phyloP scores from a whole-genome alignment of 148 eudicot genomes.

The Fallopia convolvulus region DNA sequence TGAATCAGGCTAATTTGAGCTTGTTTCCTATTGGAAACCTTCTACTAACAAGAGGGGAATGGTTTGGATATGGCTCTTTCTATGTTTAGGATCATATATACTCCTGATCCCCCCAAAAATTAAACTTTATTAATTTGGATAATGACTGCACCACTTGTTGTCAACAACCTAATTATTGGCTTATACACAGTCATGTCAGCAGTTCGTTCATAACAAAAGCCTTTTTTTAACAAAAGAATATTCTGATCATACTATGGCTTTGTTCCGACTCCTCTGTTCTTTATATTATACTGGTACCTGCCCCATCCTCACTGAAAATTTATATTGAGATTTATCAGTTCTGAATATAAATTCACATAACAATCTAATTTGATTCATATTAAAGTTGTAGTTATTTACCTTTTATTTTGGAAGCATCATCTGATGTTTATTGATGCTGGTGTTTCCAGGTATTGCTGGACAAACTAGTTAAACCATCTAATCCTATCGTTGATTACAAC shows the following conservation, averaged over 20 bases:
- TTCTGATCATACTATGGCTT: background rate
- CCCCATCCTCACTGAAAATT: background rate
- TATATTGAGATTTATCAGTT: background rate
- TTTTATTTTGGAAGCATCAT: background rate
- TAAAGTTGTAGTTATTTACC: background rate
- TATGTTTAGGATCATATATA: background rate
- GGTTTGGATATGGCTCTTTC: too few relatives aligned
- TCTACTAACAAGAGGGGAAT: too few relatives aligned
- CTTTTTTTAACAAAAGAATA: background rate
- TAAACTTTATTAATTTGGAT: background rate
- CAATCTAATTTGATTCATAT: background rate
- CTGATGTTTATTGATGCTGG: slow-evolving; percentile 4
- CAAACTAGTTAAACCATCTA: slow-evolving; percentile 89
- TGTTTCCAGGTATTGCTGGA: slow-evolving; percentile 68
- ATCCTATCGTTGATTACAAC: slow-evolving; percentile 74
- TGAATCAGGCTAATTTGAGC: background rate
- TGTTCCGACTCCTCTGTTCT: background rate
- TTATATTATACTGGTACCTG: background rate
- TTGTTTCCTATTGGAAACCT: background rate
- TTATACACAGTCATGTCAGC: background rate
- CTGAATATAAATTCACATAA: background rate
- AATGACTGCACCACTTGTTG: background rate
- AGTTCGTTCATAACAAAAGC: background rate
- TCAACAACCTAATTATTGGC: background rate
- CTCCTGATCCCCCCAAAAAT: background rate